A percentile compares a stretch with the other conserved stretches of the same genome.
phyloP scores from a whole-genome alignment of 2,329 filamentous ascomycete genomes.

The Pezicula radicicola region DNA sequence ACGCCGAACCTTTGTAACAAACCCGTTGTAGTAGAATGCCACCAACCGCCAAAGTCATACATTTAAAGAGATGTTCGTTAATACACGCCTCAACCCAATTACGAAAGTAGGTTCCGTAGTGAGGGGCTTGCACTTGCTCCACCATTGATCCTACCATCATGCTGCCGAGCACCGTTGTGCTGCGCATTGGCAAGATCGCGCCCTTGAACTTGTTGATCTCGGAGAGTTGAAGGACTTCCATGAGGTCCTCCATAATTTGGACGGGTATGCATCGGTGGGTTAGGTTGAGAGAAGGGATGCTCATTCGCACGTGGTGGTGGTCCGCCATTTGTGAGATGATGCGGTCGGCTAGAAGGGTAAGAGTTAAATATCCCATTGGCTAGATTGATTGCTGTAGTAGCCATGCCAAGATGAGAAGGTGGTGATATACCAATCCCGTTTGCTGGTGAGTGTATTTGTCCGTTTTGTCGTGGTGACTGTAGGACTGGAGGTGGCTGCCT shows the following conservation, averaged over 20 bases:
- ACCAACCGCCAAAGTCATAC: background rate
- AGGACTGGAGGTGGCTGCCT: constrained; percentile 26
- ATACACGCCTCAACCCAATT: constrained; percentile 14
- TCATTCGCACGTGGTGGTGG: constrained; percentile 40
- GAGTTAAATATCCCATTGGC: constrained; percentile 23
- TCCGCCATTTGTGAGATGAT: constrained; percentile 31
- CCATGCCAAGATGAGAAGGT: constrained; percentile 21
- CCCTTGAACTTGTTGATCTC: constrained; percentile 24
- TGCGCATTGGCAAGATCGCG: constrained; percentile 15
- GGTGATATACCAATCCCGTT: constrained; percentile 35
- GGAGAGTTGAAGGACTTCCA: constrained; percentile 24
- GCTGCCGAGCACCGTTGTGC: constrained; percentile 24
- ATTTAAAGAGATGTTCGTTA: background rate
- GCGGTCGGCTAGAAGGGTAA: constrained; percentile 27
- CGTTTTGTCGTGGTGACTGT: constrained; percentile 41
- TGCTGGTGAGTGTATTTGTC: constrained; percentile 38
- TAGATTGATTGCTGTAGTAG: constrained; percentile 19
- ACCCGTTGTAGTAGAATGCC: too few species aligned
- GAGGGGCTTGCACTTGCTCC: constrained; percentile 79
- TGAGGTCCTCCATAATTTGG: constrained; percentile 30
- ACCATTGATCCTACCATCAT: constrained; percentile 45
- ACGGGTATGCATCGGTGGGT: constrained; percentile 40
- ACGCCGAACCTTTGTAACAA: constrained; percentile 1
- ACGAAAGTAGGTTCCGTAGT: constrained; percentile 70
- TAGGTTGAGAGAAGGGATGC: constrained; percentile 42